phyloP scores from a whole-genome alignment of 2,329 filamentous ascomycete species.

The Torrubiellomyces zombiae region DNA sequence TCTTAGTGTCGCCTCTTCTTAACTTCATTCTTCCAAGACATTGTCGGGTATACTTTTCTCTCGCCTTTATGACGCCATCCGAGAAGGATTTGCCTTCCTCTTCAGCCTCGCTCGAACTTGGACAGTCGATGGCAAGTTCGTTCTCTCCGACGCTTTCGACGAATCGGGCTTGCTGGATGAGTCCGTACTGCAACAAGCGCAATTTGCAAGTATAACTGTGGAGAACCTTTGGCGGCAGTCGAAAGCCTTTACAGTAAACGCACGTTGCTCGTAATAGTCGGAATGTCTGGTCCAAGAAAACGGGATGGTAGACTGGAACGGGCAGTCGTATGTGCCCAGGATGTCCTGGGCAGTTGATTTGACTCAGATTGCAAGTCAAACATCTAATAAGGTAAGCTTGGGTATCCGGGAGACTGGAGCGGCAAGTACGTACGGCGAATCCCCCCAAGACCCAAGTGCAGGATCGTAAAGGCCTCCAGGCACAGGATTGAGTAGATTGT shows the following conservation, averaged over 20 bases:
- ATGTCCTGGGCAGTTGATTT: constrained; percentile 75
- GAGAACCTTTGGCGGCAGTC: constrained; percentile 58
- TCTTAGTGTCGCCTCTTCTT: constrained; percentile 30
- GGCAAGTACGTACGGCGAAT: constrained; percentile 45
- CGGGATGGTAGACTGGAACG: constrained; percentile 86
- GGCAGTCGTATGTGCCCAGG: constrained; percentile 90
- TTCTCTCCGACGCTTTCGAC: constrained; percentile 36
- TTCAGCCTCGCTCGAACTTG: constrained; percentile 41
- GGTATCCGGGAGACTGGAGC: constrained; percentile 3
- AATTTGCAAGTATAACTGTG: constrained; percentile 74
- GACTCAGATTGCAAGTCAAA: constrained; percentile 77
- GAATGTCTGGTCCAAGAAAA: constrained; percentile 84
- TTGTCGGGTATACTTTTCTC: constrained; percentile 53
- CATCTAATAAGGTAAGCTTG: constrained; percentile 38
- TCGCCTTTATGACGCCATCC: constrained; percentile 34
- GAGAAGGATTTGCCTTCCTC: constrained; percentile 41
- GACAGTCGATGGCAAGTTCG: constrained; percentile 22
- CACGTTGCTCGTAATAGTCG: constrained; percentile 77
- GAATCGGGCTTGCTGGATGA: constrained; percentile 50
- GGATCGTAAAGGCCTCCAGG: constrained; percentile 86
- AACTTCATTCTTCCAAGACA: constrained; percentile 46
- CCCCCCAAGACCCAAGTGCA: constrained; percentile 77
- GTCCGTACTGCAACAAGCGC: constrained; percentile 67
- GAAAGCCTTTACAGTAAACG: constrained; percentile 77
- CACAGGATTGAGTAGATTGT: constrained; percentile 75